Evolutionary conservation across 2,329 filamentous ascomycete species (phyloP).

Genomic region (Knoxdaviesia capensis): DNA sequence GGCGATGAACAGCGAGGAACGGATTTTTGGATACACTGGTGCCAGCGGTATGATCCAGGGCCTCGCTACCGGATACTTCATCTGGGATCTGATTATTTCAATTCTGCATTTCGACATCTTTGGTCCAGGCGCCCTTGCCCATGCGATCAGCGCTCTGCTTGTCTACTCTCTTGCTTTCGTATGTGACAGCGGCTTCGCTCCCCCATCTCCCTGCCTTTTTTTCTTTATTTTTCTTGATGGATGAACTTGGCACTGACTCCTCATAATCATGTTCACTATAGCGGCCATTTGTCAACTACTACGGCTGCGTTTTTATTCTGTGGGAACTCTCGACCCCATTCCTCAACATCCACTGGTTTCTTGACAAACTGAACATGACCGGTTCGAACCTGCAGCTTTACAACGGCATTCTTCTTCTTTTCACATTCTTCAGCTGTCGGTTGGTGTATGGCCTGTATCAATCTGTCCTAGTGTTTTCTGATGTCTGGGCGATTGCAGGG

Average conservation of each 20-base stretch:
- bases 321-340: constrained; percentile 77
- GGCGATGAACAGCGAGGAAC: constrained; percentile 44
- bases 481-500: constrained; percentile 40
- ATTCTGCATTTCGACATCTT: constrained; percentile 49
- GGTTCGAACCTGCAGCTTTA: constrained; percentile 54
- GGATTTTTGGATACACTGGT: constrained; percentile 62
- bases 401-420: constrained; percentile 54
- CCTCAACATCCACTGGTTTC: constrained; percentile 82
- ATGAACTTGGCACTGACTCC: neutral
- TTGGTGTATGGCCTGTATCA: constrained; percentile 61
- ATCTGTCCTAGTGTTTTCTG: constrained; percentile 46
- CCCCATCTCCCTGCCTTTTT: neutral
- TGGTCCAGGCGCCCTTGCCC: constrained; percentile 55
- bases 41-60: constrained; percentile 53
- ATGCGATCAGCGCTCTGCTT: constrained; percentile 51
- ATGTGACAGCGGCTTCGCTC: constrained; percentile 18
- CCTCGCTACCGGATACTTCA: constrained; percentile 61
- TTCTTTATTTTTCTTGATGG: constrained; percentile 3
- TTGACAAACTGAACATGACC: constrained; percentile 68
- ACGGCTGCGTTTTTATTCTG: constrained; percentile 61
- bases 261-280: constrained; percentile 14
- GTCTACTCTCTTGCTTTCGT: constrained; percentile 69
- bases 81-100: constrained; percentile 64
- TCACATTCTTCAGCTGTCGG: constrained; percentile 58
- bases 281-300: constrained; percentile 73